A percentile compares a stretch with the other conserved stretches of the same genome.
phyloP scores from a whole-genome alignment of 345 rosid species.

The Nephelium lappaceum region DNA sequence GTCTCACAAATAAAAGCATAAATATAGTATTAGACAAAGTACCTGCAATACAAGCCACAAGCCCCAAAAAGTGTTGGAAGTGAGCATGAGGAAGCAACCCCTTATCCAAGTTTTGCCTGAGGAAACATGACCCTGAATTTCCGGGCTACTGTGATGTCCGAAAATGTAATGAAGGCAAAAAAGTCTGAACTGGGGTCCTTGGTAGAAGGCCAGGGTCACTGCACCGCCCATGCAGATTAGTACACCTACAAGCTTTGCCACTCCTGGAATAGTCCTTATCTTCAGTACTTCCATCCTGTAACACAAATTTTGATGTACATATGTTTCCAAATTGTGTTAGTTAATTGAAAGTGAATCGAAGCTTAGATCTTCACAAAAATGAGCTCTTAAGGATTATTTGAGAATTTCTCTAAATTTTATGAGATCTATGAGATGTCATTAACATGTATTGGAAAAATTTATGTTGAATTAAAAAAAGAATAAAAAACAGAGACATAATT shows the following conservation, averaged over 20 bases:
- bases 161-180: conserved; percentile 41
- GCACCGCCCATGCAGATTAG: conserved; percentile 68
- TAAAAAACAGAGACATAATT: too few species aligned
- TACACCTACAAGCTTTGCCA: conserved; percentile 70
- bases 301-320: neutral
- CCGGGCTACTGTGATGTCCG: conserved; percentile 28
- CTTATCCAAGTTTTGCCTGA: conserved; percentile 68
- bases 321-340: too few species aligned
- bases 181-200: conserved; percentile 63
- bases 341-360: neutral
- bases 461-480: too few species aligned
- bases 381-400: too few species aligned
- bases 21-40: neutral
- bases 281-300: conserved; percentile 70
- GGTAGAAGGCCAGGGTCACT: conserved; percentile 65
- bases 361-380: neutral
- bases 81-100: conserved; percentile 84
- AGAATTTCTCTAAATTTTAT: too few species aligned
- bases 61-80: conserved; percentile 68
- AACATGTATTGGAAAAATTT: too few species aligned
- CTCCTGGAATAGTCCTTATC: conserved; percentile 57
- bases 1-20: too few species aligned
- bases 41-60: conserved; percentile 95
- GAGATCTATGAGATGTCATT: too few species aligned
- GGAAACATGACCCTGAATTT: conserved; percentile 31